Conservation (phyloP, 2,329 filamentous ascomycete species). For the Aaosphaeria pasadenensis region DNA sequence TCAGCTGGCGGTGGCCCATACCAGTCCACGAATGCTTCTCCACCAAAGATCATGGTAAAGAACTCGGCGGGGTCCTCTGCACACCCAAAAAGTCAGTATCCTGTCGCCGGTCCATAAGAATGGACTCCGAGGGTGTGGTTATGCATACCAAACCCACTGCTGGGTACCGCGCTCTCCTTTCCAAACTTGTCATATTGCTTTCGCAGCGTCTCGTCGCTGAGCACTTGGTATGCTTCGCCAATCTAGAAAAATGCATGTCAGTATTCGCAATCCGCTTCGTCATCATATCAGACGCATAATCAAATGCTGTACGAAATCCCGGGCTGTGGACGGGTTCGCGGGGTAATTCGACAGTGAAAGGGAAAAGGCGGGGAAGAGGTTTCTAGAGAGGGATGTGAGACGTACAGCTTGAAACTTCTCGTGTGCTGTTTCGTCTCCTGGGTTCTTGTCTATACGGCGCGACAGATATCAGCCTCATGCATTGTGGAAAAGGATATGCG, state of each 20-base stretch:
- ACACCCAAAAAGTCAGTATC: constrained; percentile 2
- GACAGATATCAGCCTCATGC: constrained; percentile 1
- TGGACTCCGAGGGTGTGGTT: background rate
- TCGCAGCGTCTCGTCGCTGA: constrained; percentile 82
- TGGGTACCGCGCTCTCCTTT: constrained; percentile 89
- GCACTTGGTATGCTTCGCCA: constrained; percentile 72
- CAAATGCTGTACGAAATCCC: too few species aligned
- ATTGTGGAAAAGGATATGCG: background rate
- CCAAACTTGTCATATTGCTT: constrained; percentile 95
- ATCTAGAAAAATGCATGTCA: constrained; percentile 45
- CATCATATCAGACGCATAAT: background rate
- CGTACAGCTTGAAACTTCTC: constrained; percentile 86
- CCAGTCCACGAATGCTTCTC: constrained; percentile 91
- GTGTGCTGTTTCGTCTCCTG: constrained; percentile 89
- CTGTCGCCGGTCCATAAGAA: constrained; percentile 6
- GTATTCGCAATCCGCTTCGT: constrained; percentile 1
- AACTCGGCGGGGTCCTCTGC: constrained; percentile 89
- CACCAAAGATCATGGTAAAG: constrained; percentile 97
- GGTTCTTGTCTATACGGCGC: constrained; percentile 78
- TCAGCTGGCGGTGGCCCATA: constrained; percentile 12
- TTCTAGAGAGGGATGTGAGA: background rate
- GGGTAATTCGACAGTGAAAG: background rate
- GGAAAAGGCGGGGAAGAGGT: too few species aligned
- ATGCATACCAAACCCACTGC: constrained; percentile 75
- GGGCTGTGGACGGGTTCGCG: background rate